phyloP scores from a whole-genome alignment of 2,329 filamentous ascomycete genomes.

The Ascochyta viciae-villosae region DNA sequence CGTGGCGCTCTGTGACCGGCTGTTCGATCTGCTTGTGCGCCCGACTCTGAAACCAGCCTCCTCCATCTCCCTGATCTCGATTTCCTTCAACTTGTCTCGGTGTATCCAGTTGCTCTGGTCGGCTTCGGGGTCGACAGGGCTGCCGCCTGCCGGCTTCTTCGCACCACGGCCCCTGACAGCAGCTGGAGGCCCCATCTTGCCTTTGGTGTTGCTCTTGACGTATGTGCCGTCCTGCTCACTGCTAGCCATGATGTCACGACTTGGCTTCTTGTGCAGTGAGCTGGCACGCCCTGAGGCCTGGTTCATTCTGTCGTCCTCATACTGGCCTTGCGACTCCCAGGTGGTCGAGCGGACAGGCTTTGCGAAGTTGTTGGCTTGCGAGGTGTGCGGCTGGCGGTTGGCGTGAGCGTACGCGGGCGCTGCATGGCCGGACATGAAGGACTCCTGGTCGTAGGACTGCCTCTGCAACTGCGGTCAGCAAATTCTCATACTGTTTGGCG shows the following conservation, averaged over 20 bases:
- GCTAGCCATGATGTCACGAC: conserved; percentile 52
- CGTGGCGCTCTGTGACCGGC: conserved; percentile 44
- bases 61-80: conserved; percentile 81
- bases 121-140: conserved; percentile 31
- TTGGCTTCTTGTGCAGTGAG: conserved; percentile 49
- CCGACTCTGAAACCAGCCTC: conserved; percentile 73
- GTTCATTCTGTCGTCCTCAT: conserved; percentile 34
- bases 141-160: conserved; percentile 36
- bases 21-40: conserved; percentile 50
- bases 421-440: conserved; percentile 47
- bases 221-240: conserved; percentile 56
- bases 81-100: conserved; percentile 80
- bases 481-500: conserved; percentile 1
- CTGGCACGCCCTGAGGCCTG: conserved; percentile 46
- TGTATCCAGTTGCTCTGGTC: conserved; percentile 84
- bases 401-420: conserved; percentile 33
- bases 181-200: conserved; percentile 21
- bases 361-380: conserved; percentile 44
- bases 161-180: conserved; percentile 21
- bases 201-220: conserved; percentile 43
- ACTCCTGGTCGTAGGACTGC: conserved; percentile 38
- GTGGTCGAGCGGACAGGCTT: conserved; percentile 41
- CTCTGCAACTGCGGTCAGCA: conserved; percentile 41
- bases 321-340: conserved; percentile 39
- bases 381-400: conserved; percentile 43